Percentiles rank a stretch among this genome's conserved stretches.
phyloP scores from a whole-genome alignment of 2,329 filamentous ascomycete species.

The Chrysosporium keratinophilum region DNA sequence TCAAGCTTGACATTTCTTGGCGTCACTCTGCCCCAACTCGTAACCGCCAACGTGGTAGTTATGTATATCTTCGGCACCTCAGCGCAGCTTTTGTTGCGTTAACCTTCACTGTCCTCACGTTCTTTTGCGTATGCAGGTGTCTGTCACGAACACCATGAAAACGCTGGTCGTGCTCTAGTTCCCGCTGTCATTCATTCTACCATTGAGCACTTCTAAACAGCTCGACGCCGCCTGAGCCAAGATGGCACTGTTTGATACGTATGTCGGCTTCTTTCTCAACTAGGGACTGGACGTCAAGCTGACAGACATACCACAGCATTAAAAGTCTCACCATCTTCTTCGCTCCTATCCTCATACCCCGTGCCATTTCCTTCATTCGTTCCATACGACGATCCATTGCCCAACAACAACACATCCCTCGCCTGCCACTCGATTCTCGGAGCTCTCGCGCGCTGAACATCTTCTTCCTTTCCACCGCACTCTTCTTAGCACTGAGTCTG shows the following conservation, averaged over 20 bases:
- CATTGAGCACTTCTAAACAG: neutral
- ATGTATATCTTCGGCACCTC: neutral
- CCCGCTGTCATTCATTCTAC: neutral
- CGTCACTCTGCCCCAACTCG: neutral
- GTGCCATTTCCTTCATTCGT: slow-evolving; percentile 31
- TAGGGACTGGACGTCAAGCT: neutral
- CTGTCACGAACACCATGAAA: too few species aligned
- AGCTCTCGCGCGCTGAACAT: slow-evolving; percentile 37
- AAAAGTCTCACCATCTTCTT: slow-evolving; percentile 37
- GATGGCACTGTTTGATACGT: slow-evolving; percentile 17
- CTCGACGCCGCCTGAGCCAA: slow-evolving; percentile 6
- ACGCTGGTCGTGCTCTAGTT: neutral
- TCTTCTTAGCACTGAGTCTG: slow-evolving; percentile 53
- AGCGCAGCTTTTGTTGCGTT: neutral
- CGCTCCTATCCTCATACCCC: slow-evolving; percentile 34
- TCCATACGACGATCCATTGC: slow-evolving; percentile 26
- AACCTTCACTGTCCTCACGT: too few species aligned
- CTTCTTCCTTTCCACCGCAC: slow-evolving; percentile 43
- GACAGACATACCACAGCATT: slow-evolving; percentile 24
- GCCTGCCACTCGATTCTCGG: slow-evolving; percentile 28
- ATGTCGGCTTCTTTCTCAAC: slow-evolving; percentile 1
- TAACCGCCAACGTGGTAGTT: slow-evolving; percentile 2
- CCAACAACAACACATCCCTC: slow-evolving; percentile 25
- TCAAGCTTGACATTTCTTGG: neutral
- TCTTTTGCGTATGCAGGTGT: too few species aligned